Evolutionary conservation across 176 grass and related monocot genomes (phyloP).

Genomic region (Rhipidocladum racemiflorum): DNA sequence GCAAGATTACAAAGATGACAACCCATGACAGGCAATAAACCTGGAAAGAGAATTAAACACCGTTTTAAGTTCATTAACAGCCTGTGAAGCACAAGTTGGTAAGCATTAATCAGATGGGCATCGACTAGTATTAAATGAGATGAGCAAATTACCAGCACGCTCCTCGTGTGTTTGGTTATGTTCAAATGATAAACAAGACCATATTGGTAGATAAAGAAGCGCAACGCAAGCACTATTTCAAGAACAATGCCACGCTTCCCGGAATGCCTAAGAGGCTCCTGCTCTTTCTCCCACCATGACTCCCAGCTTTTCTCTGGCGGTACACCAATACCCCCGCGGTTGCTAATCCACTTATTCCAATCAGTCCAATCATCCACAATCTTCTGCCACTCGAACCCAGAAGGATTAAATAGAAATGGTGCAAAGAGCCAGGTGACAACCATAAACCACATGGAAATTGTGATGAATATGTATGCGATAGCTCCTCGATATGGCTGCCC

Average conservation of each 20-base stretch:
- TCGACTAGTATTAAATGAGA: background rate
- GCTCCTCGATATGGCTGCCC: conserved; percentile 76
- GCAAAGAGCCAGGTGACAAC: conserved; percentile 95
- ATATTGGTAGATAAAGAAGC: conserved; percentile 96
- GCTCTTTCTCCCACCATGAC: conserved; percentile 94
- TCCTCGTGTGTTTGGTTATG: conserved; percentile 66
- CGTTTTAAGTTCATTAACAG: background rate
- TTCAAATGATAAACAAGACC: conserved; percentile 94
- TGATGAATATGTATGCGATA: conserved; percentile 83
- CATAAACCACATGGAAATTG: conserved; percentile 97
- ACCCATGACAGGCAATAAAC: conserved; percentile 97
- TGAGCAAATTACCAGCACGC: conserved; percentile 62
- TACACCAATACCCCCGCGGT: conserved; percentile 86
- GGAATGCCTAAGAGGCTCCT: conserved; percentile 73
- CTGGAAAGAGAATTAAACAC: conserved; percentile 40
- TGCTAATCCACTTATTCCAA: conserved; percentile 97
- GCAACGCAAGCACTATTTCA: conserved; percentile 72
- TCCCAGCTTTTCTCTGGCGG: conserved; percentile 82
- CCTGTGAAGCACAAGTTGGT: background rate
- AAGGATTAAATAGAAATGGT: too few relatives aligned
- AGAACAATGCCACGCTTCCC: conserved; percentile 74
- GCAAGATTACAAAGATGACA: conserved; percentile 76
- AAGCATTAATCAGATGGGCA: conserved; percentile 7
- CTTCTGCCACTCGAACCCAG: conserved; percentile 98
- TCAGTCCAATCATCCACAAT: conserved; percentile 97